These are phyloP conservation scores for Erodium maritimum DNA, from an alignment of 345 rosid genomes.

Conservation along the genomic window DNA sequence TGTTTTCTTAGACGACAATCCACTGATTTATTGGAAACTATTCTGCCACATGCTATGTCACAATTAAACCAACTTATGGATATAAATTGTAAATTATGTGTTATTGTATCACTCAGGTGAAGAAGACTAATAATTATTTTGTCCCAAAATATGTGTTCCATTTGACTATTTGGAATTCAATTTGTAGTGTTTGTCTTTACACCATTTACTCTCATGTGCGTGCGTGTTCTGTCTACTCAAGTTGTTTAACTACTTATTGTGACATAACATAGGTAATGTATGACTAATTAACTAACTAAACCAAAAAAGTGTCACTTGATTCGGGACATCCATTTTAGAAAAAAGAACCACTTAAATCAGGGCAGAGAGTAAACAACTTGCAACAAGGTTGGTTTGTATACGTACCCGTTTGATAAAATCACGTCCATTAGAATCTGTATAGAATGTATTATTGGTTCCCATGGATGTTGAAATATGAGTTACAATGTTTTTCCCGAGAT, in stretches of 20 bases:
- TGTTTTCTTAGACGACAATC: no score
- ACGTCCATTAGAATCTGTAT: constrained; percentile 19
- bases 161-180: no score
- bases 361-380: no score
- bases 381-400: neutral
- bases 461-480: constrained; percentile 15
- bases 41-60: neutral
- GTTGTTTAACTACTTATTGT: no score
- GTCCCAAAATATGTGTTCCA: no score
- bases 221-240: no score
- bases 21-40: no score
- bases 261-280: neutral
- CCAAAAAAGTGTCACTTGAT: neutral
- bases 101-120: neutral
- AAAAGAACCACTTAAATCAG: no score
- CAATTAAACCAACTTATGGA: neutral
- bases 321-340: neutral
- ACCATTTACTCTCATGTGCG: no score
- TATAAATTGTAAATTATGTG: neutral
- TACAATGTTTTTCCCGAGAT: constrained; percentile 16
- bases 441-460: constrained; percentile 16
- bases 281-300: constrained; percentile 6
- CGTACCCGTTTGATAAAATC: constrained; percentile 21
- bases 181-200: no score
- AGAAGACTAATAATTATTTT: no score